Evolutionary conservation across 129 eudicot genomes (phyloP), one percentile per base, ranked within the genome.

Genomic region (Flaveria sonorensis): DNA sequence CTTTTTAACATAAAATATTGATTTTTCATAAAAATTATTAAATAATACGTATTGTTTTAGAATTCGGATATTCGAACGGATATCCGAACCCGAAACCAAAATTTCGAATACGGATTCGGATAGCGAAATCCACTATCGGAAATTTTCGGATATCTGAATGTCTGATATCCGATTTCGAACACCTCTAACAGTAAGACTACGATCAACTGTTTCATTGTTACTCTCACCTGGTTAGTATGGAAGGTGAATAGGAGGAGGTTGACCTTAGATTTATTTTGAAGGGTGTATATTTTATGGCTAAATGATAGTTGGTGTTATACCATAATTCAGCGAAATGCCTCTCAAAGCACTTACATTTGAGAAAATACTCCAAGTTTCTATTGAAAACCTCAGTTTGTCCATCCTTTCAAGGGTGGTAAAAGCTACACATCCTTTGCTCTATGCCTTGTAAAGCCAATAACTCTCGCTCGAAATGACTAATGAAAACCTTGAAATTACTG

Each of bases 221-320:
- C 69, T 63, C 3, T 28, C 45, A 2, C 46, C 69, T 2, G 45
- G 11, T 14, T 30, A 14, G 12, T 63, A 63, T 28, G 46, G 69
- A 12, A 63, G 3, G 16, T 63, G 69, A 14, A 30, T 26, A 13
- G 69, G 42, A 63, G 21, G 43, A 4, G 46, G 18, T n/a, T 63
- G 21, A 14, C 46, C 69, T 4, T 63, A 63, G 8, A 63, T 36
- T 26, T 5, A 14, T 11, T 14, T 63, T 45, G 15, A 12, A 63
- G 0, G 69, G 69, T 1, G 69, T 14, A 30, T 1, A 12, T 2
- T 63, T 28, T 8, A 63, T 60, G 0, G 43, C 13, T 1, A 45
- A 26, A 15, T 63, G 69, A 11, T 18, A 20, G 11, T 20, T 42
- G 10, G 56, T 68, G 30, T 68, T 68, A 32, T 68, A 68, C 73